A percentile compares a stretch with the other conserved stretches of the same genome.
Conservation (phyloP, 2,329 filamentous ascomycete genomes). For the Botryotinia globosa region DNA sequence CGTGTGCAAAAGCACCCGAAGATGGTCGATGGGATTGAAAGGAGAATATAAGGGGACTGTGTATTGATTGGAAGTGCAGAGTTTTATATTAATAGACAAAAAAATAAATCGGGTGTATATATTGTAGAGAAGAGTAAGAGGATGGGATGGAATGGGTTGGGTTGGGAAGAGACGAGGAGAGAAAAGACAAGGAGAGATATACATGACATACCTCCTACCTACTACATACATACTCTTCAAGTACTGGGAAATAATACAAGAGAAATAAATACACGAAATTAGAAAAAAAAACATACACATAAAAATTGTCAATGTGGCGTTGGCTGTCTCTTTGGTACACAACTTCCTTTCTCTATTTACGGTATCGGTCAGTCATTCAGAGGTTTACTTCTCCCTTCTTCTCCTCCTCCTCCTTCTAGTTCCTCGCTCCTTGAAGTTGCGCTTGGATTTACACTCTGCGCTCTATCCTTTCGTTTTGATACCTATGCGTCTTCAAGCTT, state of each 20-base stretch:
- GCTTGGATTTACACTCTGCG: background rate
- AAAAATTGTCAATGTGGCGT: background rate
- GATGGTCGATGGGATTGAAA: background rate
- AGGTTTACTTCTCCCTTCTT: background rate
- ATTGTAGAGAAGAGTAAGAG: background rate
- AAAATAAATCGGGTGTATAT: background rate
- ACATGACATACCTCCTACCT: background rate
- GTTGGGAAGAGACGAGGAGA: background rate
- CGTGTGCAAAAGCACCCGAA: background rate
- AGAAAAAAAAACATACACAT: background rate
- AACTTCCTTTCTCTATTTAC: background rate
- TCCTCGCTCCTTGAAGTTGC: background rate
- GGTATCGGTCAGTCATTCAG: background rate
- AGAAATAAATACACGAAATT: background rate
- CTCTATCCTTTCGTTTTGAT: background rate
- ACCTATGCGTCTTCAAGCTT: background rate
- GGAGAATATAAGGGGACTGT: no score
- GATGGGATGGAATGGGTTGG: background rate
- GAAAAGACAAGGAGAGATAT: background rate
- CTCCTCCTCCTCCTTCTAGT: background rate
- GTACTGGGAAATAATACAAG: background rate
- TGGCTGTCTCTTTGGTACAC: background rate
- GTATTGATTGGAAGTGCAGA: no score
- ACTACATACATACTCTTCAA: background rate
- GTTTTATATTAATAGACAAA: background rate